phyloP scores from a whole-genome alignment of 805 yeast species.

The Spathaspora passalidarum region DNA sequence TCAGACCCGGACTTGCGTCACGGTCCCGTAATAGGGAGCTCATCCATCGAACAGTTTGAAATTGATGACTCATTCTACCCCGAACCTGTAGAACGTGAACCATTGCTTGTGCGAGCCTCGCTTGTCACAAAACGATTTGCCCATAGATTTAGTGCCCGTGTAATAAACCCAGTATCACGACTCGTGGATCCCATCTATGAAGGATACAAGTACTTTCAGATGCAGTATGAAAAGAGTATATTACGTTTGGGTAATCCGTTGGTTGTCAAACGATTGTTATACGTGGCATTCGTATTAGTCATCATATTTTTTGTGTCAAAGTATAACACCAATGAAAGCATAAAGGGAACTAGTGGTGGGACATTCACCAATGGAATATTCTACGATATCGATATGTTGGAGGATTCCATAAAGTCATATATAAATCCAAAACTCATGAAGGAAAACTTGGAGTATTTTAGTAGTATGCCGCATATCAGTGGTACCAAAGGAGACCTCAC shows the following conservation, averaged over 20 bases:
- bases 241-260: constrained; percentile 80
- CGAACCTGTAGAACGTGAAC: not conserved
- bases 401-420: constrained; percentile 44
- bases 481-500: constrained; percentile 87
- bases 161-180: constrained; percentile 42
- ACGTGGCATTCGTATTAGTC: constrained; percentile 62
- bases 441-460: constrained; percentile 65
- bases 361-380: constrained; percentile 53
- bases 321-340: constrained; percentile 47
- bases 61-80: constrained; percentile 27
- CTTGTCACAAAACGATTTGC: constrained; percentile 34
- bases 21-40: constrained; percentile 1
- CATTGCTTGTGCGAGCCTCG: constrained; percentile 36
- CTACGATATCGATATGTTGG: constrained; percentile 54
- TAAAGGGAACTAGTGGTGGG: constrained; percentile 38
- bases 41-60: constrained; percentile 32
- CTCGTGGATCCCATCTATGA: constrained; percentile 54
- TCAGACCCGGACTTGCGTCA: too few species aligned
- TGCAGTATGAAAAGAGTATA: constrained; percentile 54
- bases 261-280: constrained; percentile 72
- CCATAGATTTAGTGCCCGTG: constrained; percentile 28
- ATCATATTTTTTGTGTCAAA: constrained; percentile 56
- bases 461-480: constrained; percentile 80
- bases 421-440: constrained; percentile 59
- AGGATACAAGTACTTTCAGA: constrained; percentile 37